Percentiles rank a stretch among this genome's conserved stretches.
phyloP scores from a whole-genome alignment of 208 protist genomes.

The Paratrypanosoma confusum region DNA sequence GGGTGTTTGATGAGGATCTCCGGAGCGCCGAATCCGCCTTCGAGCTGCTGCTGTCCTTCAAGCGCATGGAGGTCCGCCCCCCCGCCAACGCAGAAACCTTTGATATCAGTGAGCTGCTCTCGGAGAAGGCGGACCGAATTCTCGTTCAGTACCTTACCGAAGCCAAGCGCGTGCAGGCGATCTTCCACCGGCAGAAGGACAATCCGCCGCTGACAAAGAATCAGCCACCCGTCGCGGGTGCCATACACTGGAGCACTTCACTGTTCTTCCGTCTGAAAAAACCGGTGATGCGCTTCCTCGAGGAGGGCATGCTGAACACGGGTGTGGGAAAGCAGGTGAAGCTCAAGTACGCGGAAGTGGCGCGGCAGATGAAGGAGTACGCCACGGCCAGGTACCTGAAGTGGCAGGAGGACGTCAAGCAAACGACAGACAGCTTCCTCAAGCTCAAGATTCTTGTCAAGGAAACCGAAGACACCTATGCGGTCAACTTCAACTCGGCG shows the following conservation, averaged over 20 bases:
- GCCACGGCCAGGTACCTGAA: conserved; percentile 80
- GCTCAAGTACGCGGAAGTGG: conserved; percentile 88
- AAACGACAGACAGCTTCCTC: conserved; percentile 75
- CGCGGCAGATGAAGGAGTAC: conserved; percentile 91
- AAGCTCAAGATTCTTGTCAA: conserved; percentile 85
- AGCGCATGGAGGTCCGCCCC: conserved; percentile 82
- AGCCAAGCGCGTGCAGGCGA: conserved; percentile 79
- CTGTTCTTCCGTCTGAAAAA: conserved; percentile 96
- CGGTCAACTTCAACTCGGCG: conserved; percentile 91
- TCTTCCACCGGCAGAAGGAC: conserved; percentile 86
- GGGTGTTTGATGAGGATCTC: conserved; percentile 95
- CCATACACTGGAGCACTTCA: conserved; percentile 95
- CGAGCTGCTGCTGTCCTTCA: conserved; percentile 95
- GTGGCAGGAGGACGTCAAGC: conserved; percentile 87
- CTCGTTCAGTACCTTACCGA: conserved; percentile 91
- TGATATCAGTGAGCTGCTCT: conserved; percentile 88
- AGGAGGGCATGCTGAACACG: conserved; percentile 85
- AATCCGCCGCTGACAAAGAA: conserved; percentile 94
- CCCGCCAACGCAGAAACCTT: conserved; percentile 59
- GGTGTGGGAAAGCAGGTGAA: conserved; percentile 85
- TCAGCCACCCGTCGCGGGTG: conserved; percentile 93
- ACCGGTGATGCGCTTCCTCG: conserved; percentile 92
- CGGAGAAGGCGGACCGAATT: conserved; percentile 93
- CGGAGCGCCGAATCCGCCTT: conserved; percentile 96
- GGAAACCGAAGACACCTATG: conserved; percentile 55